A percentile compares a stretch with the other conserved stretches of the same genome.
phyloP scores from a whole-genome alignment of 768 basidiomycete genomes.

The Sarcodon sp. region DNA sequence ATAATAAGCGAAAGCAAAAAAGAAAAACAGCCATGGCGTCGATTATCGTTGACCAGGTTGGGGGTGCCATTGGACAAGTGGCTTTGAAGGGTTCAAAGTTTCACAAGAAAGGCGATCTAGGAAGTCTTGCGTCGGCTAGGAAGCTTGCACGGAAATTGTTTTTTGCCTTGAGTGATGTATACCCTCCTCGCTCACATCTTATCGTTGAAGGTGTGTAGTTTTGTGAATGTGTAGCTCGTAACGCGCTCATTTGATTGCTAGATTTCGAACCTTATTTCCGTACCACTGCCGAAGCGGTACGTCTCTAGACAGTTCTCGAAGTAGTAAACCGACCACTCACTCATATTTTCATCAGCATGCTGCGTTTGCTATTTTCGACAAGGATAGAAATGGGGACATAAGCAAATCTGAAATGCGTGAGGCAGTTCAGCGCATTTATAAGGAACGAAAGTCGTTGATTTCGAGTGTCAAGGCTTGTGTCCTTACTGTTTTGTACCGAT shows the following conservation, averaged over 20 bases:
- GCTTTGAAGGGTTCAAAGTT: conserved; percentile 55
- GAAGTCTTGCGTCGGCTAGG: conserved; percentile 49
- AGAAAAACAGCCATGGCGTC: conserved; percentile 39
- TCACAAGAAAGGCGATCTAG: conserved; percentile 39
- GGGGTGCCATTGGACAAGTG: conserved; percentile 57
- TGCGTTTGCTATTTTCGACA: conserved; percentile 63
- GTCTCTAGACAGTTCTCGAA: conserved; percentile 8
- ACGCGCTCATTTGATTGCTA: conserved; percentile 13
- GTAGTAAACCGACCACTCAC: neutral
- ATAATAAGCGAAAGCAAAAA: neutral
- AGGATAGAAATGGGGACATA: conserved; percentile 77
- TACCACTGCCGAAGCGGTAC: conserved; percentile 56
- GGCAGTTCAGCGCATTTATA: conserved; percentile 69
- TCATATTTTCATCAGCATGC: conserved; percentile 29
- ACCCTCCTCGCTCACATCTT: conserved; percentile 47
- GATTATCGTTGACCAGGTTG: conserved; percentile 60
- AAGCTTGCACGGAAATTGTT: conserved; percentile 60
- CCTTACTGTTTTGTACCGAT: neutral
- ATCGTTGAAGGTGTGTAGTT: conserved; percentile 44
- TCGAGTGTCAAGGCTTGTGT: conserved; percentile 46
- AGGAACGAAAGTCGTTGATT: conserved; percentile 60
- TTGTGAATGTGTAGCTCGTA: neutral
- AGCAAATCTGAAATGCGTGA: conserved; percentile 71
- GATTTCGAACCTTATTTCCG: conserved; percentile 75
- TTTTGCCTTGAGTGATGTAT: conserved; percentile 41